phyloP scores from a whole-genome alignment of 164 flowering plant genomes.

The Vitis rupestris region DNA sequence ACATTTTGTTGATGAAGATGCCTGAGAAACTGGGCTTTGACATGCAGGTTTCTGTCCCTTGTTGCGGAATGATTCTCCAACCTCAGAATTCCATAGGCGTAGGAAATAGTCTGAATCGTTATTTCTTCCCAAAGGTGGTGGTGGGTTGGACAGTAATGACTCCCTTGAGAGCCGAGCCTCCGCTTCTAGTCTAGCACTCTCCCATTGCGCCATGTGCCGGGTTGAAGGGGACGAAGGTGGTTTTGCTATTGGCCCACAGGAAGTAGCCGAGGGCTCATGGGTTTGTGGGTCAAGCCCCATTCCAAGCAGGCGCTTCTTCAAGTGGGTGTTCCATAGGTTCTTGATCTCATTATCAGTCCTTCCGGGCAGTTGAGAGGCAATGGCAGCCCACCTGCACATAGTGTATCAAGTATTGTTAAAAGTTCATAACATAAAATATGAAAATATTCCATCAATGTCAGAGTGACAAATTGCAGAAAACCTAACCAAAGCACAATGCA shows the following conservation, averaged over 20 bases:
- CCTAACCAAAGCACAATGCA: too few species aligned
- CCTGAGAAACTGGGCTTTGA: constrained; percentile 52
- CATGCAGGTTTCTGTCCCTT: constrained; percentile 18
- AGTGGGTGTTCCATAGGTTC: constrained; percentile 97
- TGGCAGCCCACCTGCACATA: constrained; percentile 87
- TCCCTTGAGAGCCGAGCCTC: constrained; percentile 84
- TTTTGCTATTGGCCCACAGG: constrained; percentile 9
- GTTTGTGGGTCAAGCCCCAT: constrained; percentile 74
- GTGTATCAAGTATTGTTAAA: neutral
- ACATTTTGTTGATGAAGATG: constrained; percentile 54
- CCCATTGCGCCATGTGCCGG: constrained; percentile 98
- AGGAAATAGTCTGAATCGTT: constrained; percentile 58
- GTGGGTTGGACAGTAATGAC: constrained; percentile 38
- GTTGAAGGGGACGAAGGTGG: constrained; percentile 41
- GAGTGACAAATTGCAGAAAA: too few species aligned
- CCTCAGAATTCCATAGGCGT: constrained; percentile 82
- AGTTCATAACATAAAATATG: too few species aligned
- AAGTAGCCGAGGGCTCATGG: constrained; percentile 41
- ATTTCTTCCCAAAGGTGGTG: constrained; percentile 6
- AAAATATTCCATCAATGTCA: too few species aligned
- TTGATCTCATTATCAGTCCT: constrained; percentile 98
- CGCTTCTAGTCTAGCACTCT: constrained; percentile 93
- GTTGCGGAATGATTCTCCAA: constrained; percentile 80
- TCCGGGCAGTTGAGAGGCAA: constrained; percentile 84
- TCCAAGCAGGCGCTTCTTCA: constrained; percentile 68